Percentiles rank a stretch among this genome's conserved stretches.
These are phyloP conservation scores for Backusella liffmaniae DNA, from an alignment of 192 early-diverging fungal genomes.

Conservation along the genomic window DNA sequence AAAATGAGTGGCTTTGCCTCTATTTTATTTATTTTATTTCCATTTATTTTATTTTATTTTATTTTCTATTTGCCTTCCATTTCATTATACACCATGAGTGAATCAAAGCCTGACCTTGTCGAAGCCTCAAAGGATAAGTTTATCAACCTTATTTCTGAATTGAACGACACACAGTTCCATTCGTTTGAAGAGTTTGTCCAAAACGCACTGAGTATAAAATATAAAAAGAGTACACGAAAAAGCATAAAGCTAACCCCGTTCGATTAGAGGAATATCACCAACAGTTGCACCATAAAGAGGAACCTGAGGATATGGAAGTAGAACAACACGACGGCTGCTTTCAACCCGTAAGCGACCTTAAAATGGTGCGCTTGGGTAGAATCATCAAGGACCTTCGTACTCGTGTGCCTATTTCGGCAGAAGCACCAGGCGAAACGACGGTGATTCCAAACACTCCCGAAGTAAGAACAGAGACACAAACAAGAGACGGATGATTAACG, in stretches of 20 bases:
- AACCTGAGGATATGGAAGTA: conserved; percentile 11
- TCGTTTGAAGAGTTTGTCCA: conserved; percentile 32
- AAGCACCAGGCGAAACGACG: conserved; percentile 49
- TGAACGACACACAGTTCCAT: conserved; percentile 30
- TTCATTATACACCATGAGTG: neutral
- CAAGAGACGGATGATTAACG: neutral
- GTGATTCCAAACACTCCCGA: conserved; percentile 46
- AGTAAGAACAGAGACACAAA: conserved; percentile 23
- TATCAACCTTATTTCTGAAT: conserved; percentile 23
- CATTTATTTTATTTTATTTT: neutral
- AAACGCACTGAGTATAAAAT: conserved; percentile 28
- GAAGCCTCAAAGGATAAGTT: conserved; percentile 32
- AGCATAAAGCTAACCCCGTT: neutral
- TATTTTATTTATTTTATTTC: neutral
- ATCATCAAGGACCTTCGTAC: conserved; percentile 53
- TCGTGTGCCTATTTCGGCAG: conserved; percentile 50
- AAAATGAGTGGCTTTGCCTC: neutral
- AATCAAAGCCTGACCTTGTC: conserved; percentile 2
- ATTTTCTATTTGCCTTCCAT: neutral
- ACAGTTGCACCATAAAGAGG: conserved; percentile 26
- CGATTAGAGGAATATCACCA: conserved; percentile 32
- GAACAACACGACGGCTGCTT: conserved; percentile 24
- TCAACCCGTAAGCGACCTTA: conserved; percentile 28
- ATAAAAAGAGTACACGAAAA: too few species aligned
- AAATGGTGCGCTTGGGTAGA: conserved; percentile 41